These are phyloP conservation scores for Logfia minima DNA, from an alignment of 129 eudicot genomes.

Conservation along the genomic window DNA sequence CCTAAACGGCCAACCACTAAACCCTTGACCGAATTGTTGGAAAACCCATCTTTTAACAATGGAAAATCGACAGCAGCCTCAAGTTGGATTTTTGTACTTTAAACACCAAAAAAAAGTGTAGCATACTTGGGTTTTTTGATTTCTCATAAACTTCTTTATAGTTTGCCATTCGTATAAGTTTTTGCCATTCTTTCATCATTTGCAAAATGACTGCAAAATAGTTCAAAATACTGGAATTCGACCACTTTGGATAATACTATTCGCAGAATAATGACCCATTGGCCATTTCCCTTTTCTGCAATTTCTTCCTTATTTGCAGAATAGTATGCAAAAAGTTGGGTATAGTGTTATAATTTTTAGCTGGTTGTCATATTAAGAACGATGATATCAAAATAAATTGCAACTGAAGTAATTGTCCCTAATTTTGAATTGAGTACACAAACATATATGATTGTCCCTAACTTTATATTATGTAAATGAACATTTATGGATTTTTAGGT, in stretches of 20 bases:
- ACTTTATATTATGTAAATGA: neutral
- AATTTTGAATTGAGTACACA: neutral
- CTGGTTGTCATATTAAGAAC: neutral
- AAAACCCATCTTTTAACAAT: too few species aligned
- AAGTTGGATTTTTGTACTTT: neutral
- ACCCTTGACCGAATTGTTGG: neutral
- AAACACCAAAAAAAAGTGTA: too few species aligned
- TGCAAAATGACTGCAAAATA: too few species aligned
- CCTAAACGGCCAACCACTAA: neutral
- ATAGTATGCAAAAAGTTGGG: neutral
- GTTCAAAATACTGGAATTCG: too few species aligned
- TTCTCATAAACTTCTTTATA: too few species aligned
- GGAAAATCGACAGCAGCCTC: neutral
- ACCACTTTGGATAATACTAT: too few species aligned
- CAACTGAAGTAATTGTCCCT: neutral
- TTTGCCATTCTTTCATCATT: too few species aligned
- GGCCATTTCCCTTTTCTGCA: neutral
- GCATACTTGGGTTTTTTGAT: neutral
- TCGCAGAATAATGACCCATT: neutral
- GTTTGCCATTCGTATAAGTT: too few species aligned
- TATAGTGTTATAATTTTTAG: neutral
- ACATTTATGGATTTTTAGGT: conserved; percentile 8
- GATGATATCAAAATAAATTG: neutral
- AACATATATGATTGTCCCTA: neutral
- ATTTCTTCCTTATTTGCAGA: neutral